A percentile compares a stretch with the other conserved stretches of the same genome.
These are phyloP conservation scores for Alternaria hordeiaustralica DNA, from an alignment of 2,329 filamentous ascomycete species.

Conservation along the genomic window DNA sequence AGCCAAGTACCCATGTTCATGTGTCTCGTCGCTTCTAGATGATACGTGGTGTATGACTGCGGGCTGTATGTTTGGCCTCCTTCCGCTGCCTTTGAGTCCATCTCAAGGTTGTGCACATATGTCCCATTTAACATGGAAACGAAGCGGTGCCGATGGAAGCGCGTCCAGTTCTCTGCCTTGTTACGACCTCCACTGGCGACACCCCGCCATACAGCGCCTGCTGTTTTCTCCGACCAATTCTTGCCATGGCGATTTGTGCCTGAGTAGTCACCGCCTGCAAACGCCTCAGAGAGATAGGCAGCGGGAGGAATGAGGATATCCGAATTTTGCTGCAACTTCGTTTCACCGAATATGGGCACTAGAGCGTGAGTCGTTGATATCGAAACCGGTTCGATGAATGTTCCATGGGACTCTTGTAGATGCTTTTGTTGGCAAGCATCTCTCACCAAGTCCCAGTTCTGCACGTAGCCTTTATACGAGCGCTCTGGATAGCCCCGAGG, in stretches of 20 bases:
- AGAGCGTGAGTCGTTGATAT: constrained; percentile 53
- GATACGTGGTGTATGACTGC: constrained; percentile 47
- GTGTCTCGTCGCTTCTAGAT: constrained; percentile 37
- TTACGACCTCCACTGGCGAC: constrained; percentile 57
- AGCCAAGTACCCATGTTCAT: constrained; percentile 51
- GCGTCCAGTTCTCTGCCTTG: constrained; percentile 66
- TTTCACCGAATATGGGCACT: constrained; percentile 59
- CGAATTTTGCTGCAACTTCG: constrained; percentile 58
- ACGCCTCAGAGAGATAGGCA: constrained; percentile 57
- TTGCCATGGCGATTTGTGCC: constrained; percentile 49
- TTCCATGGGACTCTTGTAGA: constrained; percentile 55
- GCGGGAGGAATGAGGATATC: constrained; percentile 59
- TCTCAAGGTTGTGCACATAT: constrained; percentile 59
- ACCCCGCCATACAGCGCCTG: constrained; percentile 56
- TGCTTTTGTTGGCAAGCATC: constrained; percentile 56
- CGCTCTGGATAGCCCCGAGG: constrained; percentile 30
- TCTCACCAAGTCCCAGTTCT: constrained; percentile 55
- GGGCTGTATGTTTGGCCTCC: constrained; percentile 51
- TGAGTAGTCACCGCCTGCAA: constrained; percentile 45
- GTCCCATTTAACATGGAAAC: constrained; percentile 75
- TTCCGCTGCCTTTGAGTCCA: constrained; percentile 12
- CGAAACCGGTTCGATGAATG: constrained; percentile 58
- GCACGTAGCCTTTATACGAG: constrained; percentile 54
- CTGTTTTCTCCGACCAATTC: constrained; percentile 52
- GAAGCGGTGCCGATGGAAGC: constrained; percentile 78